These are phyloP conservation scores for Cordia subcordata DNA, from an alignment of 257 asterid species.

Conservation along the genomic window DNA sequence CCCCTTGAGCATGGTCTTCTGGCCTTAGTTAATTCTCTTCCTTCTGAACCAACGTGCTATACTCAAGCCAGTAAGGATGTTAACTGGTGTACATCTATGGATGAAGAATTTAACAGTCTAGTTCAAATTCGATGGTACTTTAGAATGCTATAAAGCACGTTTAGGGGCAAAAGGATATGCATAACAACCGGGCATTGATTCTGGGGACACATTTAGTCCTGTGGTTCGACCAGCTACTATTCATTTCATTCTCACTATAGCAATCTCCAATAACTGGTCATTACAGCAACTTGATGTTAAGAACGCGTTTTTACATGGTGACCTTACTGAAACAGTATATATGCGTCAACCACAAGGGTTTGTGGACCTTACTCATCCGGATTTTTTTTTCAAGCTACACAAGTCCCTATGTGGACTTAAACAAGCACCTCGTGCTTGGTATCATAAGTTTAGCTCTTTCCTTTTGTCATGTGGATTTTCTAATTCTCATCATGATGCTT, in stretches of 20 bases:
- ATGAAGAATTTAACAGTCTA: background rate
- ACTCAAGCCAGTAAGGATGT: background rate
- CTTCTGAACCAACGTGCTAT: background rate
- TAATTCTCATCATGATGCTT: background rate
- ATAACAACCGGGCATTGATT: background rate
- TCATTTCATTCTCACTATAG: background rate
- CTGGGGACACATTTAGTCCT: background rate
- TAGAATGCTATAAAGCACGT: background rate
- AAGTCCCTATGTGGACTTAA: too few relatives aligned
- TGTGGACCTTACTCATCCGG: background rate
- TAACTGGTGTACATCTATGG: background rate
- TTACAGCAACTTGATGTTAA: constrained; percentile 7
- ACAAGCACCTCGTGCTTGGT: too few relatives aligned
- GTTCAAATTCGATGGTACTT: background rate
- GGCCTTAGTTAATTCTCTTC: background rate
- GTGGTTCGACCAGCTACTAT: background rate
- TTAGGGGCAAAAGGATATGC: background rate
- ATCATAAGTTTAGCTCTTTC: too few relatives aligned
- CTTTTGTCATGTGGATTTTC: background rate
- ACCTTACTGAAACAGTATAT: too few relatives aligned
- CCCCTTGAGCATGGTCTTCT: background rate
- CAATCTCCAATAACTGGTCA: background rate
- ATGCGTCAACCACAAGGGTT: too few relatives aligned
- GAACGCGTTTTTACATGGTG: too few relatives aligned
- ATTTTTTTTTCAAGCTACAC: background rate